Conservation (phyloP, 148 eudicot genomes). For the Camellia sinensis region DNA sequence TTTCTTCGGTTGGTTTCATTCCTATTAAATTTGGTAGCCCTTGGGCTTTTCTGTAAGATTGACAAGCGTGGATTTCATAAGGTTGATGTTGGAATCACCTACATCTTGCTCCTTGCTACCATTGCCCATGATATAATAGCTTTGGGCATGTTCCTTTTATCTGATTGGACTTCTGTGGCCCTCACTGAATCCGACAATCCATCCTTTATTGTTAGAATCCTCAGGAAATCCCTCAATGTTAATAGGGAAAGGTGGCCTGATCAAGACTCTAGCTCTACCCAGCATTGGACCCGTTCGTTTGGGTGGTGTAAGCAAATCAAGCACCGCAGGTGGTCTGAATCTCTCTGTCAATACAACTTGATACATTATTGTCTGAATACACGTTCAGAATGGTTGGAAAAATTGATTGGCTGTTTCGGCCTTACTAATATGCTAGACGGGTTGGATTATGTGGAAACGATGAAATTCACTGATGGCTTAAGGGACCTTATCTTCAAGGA, state of each 20-base stretch:
- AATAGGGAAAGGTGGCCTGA: neutral
- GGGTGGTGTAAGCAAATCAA: neutral
- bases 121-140: constrained; percentile 33
- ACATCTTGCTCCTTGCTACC: constrained; percentile 28
- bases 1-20: constrained; percentile 24
- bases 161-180: constrained; percentile 34
- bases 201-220: neutral
- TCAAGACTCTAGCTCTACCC: too few species aligned
- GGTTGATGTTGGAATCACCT: constrained; percentile 29
- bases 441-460: constrained; percentile 16
- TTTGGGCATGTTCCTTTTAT: constrained; percentile 26
- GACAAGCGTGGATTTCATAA: constrained; percentile 10
- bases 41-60: constrained; percentile 18
- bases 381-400: constrained; percentile 8
- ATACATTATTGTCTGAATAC: constrained; percentile 28
- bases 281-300: too few species aligned
- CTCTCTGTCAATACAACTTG: constrained; percentile 28
- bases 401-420: too few species aligned
- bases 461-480: constrained; percentile 12
- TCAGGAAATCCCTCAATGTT: neutral
- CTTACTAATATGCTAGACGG: constrained; percentile 17
- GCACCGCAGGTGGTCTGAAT: constrained; percentile 33
- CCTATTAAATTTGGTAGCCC: constrained; percentile 7
- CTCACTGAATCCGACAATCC: neutral
- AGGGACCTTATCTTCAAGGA: constrained; percentile 32